These are phyloP conservation scores for Prunella vulgaris DNA, from an alignment of 257 asterid species.

Conservation along the genomic window DNA sequence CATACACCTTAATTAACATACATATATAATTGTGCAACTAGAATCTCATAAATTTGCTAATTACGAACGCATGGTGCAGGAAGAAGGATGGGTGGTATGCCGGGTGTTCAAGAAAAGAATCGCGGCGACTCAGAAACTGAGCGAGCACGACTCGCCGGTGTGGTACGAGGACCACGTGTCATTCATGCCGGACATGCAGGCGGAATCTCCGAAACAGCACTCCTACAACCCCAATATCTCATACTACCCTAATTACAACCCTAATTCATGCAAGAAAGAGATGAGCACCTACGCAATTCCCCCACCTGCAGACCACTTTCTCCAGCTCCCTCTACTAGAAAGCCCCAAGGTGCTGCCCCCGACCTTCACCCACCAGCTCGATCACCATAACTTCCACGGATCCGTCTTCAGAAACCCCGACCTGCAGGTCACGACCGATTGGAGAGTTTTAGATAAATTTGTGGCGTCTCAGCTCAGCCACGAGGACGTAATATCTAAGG, in stretches of 20 bases:
- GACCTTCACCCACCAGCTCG: constrained; percentile 22
- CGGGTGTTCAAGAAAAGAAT: constrained; percentile 79
- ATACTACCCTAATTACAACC: constrained; percentile 14
- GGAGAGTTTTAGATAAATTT: constrained; percentile 81
- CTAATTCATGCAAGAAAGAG: constrained; percentile 53
- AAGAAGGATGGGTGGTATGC: constrained; percentile 99
- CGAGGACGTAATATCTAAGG: constrained; percentile 40
- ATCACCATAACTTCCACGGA: constrained; percentile 28
- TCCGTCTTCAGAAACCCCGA: constrained; percentile 23
- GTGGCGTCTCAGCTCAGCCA: constrained; percentile 90
- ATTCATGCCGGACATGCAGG: constrained; percentile 62
- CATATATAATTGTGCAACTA: no score
- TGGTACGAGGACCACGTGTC: constrained; percentile 87
- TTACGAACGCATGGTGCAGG: no score
- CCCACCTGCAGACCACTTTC: constrained; percentile 40
- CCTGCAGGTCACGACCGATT: constrained; percentile 66
- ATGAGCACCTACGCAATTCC: constrained; percentile 30
- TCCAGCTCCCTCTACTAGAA: constrained; percentile 64
- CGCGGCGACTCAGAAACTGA: constrained; percentile 42
- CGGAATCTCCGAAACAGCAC: constrained; percentile 54
- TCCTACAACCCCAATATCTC: constrained; percentile 26
- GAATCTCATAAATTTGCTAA: no score
- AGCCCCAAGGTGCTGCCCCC: constrained; percentile 30
- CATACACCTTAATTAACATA: no score
- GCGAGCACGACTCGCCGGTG: constrained; percentile 68